Percentiles rank a stretch among this genome's conserved stretches.
phyloP scores from a whole-genome alignment of 257 asterid genomes.

The Solanum tarijense region DNA sequence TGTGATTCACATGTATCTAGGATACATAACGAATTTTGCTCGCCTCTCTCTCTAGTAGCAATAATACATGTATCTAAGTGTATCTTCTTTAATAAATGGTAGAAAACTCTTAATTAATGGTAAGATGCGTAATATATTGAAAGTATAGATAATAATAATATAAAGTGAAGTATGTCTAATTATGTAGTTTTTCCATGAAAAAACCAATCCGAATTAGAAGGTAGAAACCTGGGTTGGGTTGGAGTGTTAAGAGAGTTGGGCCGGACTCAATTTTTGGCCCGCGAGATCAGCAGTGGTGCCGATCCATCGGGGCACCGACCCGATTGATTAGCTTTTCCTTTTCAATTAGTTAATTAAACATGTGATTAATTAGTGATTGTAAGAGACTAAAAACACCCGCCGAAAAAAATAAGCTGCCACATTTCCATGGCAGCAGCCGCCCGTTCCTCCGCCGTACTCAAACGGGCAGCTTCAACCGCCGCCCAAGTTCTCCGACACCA shows the following conservation, averaged over 20 bases:
- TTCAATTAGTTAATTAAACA: not conserved
- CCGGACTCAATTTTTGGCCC: not conserved
- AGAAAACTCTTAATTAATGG: no score
- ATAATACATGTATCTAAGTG: no score
- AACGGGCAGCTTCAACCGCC: not conserved
- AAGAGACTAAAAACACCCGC: not conserved
- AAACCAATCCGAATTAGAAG: not conserved
- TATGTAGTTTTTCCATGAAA: no score
- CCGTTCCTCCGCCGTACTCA: constrained; percentile 4
- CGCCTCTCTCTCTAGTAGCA: not conserved
- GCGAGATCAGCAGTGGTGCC: not conserved
- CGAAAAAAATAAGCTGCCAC: not conserved
- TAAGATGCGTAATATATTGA: no score
- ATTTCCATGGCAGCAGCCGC: not conserved
- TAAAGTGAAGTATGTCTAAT: no score
- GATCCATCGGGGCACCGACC: not conserved
- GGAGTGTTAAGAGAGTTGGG: not conserved
- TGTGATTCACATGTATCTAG: not conserved
- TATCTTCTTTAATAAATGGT: not conserved
- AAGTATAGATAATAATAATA: no score
- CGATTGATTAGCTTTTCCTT: not conserved
- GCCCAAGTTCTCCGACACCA: not conserved
- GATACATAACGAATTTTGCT: no score
- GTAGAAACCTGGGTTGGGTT: not conserved
- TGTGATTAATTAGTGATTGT: not conserved